Evolutionary conservation across 768 basidiomycete species (phyloP), one percentile per base, ranked within the genome.

Genomic region (Leccinum aurantiacum): DNA sequence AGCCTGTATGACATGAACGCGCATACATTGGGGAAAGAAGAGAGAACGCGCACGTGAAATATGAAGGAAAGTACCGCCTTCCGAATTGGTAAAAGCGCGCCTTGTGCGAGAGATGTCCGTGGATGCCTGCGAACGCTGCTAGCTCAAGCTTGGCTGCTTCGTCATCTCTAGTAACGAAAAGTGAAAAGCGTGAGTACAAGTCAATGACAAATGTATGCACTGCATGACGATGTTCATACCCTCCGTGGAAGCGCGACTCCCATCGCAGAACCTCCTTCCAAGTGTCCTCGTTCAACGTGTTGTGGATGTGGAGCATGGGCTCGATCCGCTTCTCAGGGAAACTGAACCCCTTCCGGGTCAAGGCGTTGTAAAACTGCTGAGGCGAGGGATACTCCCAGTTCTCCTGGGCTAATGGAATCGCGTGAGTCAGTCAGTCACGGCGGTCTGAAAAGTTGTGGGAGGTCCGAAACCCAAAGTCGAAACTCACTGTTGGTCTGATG

Each of bases 201-300:
- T 46, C 6, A 22, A 10, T 49, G n/a, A 54, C 4, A 31, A 3
- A 47, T 15, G 4, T 19, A n/a, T n/a, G 38, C 4, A n/a, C 13
- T 41, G 38, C 8, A 41, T 41, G 8, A 41, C 8, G 17, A 9
- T 0, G 6, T 53, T 25, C 56, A 8, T 54, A 63, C 56, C 62
- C 56, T 59, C 62, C 62, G 22, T 63, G 63, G 13, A 63, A 63
- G 44, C 50, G 63, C 6, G 62, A 63, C 31, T 64, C 62, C 57
- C 57, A 63, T 38, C 4, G 56, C n/a, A 63, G 11, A n/a, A 59
- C 62, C 27, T 52, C 33, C 8, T 41, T 55, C 61, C 56, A 59
- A 22, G 62, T 53, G 5, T 63, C 63, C 19, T 63, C 63, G 15
- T 63, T 64, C 1, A 59, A 5, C n/a, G 25, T 55, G 15, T 60